These are phyloP conservation scores for Xanthoconium stramineum DNA, from an alignment of 768 basidiomycete genomes.

Conservation along the genomic window DNA sequence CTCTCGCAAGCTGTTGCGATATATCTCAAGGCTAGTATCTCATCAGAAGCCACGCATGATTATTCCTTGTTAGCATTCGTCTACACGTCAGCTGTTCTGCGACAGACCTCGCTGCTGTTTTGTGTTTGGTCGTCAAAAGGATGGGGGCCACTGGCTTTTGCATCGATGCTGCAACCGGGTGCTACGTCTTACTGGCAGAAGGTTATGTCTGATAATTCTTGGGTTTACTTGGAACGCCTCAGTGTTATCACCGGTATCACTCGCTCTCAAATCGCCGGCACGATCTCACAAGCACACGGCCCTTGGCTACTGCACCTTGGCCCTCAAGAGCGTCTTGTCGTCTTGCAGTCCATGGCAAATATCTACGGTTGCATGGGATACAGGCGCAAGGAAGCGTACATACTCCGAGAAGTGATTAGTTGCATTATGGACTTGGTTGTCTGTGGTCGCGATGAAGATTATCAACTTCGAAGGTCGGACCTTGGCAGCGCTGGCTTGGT, in stretches of 20 bases:
- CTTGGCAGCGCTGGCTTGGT: constrained; percentile 41
- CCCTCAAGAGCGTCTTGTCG: constrained; percentile 66
- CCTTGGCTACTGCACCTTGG: constrained; percentile 85
- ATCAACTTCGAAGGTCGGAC: constrained; percentile 40
- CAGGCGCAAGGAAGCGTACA: constrained; percentile 81
- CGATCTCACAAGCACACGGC: constrained; percentile 74
- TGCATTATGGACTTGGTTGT: constrained; percentile 83
- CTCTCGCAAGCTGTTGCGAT: constrained; percentile 58
- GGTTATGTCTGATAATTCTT: constrained; percentile 47
- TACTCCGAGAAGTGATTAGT: constrained; percentile 82
- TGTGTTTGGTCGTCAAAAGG: constrained; percentile 85
- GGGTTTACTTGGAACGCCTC: constrained; percentile 60
- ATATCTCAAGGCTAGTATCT: constrained; percentile 57
- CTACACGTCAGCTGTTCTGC: constrained; percentile 62
- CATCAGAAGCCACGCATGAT: constrained; percentile 50
- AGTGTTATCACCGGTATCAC: constrained; percentile 67
- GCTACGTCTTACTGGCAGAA: constrained; percentile 59
- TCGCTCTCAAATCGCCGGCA: constrained; percentile 60
- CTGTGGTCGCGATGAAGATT: constrained; percentile 76
- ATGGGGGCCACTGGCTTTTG: constrained; percentile 77
- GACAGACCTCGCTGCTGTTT: constrained; percentile 72
- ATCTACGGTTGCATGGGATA: constrained; percentile 82
- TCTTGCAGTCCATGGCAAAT: constrained; percentile 68
- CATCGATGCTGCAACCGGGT: constrained; percentile 67
- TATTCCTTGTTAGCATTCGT: constrained; percentile 65